A percentile compares a stretch with the other conserved stretches of the same genome.
These are phyloP conservation scores for Suhomyces kilbournensis DNA, from an alignment of 805 yeast species.

Conservation along the genomic window DNA sequence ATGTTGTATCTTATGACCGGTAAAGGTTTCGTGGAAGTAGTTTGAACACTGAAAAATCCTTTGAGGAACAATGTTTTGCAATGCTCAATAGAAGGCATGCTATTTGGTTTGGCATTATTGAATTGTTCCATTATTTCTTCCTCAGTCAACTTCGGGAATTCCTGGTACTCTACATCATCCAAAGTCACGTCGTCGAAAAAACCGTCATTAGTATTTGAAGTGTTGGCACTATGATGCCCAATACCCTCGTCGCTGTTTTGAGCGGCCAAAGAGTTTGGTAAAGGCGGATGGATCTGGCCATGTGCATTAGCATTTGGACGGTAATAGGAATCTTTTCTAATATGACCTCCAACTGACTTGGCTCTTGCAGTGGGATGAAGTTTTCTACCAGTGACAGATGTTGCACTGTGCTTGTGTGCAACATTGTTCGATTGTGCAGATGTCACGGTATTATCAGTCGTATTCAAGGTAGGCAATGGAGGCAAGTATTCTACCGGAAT, in stretches of 20 bases:
- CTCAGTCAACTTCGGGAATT: conserved; percentile 37
- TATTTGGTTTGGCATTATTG: conserved; percentile 60
- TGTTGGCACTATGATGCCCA: conserved; percentile 8
- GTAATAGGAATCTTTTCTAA: conserved; percentile 58
- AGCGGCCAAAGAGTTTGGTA: conserved; percentile 39
- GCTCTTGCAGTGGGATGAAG: conserved; percentile 86
- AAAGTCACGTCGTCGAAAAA: conserved; percentile 58
- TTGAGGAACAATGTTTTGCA: conserved; percentile 88
- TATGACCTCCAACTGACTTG: conserved; percentile 65
- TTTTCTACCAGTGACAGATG: conserved; percentile 21
- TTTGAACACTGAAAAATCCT: conserved; percentile 92
- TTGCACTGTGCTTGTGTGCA: conserved; percentile 7
- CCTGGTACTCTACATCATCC: conserved; percentile 31
- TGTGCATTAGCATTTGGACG: conserved; percentile 4
- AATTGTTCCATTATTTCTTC: conserved; percentile 42
- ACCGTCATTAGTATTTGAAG: conserved; percentile 38
- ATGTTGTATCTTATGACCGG: conserved; percentile 85
- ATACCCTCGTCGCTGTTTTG: conserved; percentile 46
- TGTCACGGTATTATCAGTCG: neutral
- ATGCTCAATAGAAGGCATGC: conserved; percentile 92
- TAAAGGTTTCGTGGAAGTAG: conserved; percentile 88
- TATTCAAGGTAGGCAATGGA: conserved; percentile 42
- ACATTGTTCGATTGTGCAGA: neutral
- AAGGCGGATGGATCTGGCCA: conserved; percentile 36
- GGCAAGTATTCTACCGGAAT: conserved; percentile 43